Conservation (phyloP, 495 filamentous ascomycete species). For the Physcia stellaris region DNA sequence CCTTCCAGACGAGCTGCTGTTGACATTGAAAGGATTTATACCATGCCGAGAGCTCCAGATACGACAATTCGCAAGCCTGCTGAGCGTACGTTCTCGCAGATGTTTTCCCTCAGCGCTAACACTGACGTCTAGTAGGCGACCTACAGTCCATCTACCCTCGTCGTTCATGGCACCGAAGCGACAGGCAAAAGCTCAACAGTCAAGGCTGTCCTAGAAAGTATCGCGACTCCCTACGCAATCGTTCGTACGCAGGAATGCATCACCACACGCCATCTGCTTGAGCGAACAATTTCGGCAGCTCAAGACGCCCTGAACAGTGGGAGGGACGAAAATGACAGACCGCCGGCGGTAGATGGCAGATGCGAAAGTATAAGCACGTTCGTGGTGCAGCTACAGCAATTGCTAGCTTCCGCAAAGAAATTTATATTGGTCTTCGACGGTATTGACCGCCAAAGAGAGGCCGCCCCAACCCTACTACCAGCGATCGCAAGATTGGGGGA, state of each 20-base stretch:
- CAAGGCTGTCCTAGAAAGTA: conserved; percentile 41
- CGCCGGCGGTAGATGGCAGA: conserved; percentile 33
- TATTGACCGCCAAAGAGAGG: conserved; percentile 79
- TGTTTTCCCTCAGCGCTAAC: conserved; percentile 3
- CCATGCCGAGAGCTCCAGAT: conserved; percentile 55
- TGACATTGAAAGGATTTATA: conserved; percentile 14
- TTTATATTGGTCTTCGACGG: conserved; percentile 82
- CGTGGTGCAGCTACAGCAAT: conserved; percentile 48
- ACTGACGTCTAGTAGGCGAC: conserved; percentile 21
- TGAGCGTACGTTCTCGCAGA: conserved; percentile 34
- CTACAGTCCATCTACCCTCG: conserved; percentile 43
- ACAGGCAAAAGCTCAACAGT: conserved; percentile 77
- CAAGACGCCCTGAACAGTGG: conserved; percentile 34
- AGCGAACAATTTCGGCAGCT: conserved; percentile 43
- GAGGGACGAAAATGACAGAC: conserved; percentile 26
- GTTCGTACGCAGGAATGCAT: conserved; percentile 77
- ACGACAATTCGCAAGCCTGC: conserved; percentile 44
- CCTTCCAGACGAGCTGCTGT: conserved; percentile 2
- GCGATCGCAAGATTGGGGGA: conserved; percentile 68
- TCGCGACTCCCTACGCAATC: conserved; percentile 49
- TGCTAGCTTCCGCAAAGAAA: conserved; percentile 27
- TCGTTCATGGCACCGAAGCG: conserved; percentile 78
- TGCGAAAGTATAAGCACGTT: conserved; percentile 71
- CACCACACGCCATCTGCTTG: conserved; percentile 75
- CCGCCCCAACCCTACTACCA: conserved; percentile 66